Evolutionary conservation across 1,284 basidiomycete species (phyloP).

Genomic region (Stereum hirsutum): DNA sequence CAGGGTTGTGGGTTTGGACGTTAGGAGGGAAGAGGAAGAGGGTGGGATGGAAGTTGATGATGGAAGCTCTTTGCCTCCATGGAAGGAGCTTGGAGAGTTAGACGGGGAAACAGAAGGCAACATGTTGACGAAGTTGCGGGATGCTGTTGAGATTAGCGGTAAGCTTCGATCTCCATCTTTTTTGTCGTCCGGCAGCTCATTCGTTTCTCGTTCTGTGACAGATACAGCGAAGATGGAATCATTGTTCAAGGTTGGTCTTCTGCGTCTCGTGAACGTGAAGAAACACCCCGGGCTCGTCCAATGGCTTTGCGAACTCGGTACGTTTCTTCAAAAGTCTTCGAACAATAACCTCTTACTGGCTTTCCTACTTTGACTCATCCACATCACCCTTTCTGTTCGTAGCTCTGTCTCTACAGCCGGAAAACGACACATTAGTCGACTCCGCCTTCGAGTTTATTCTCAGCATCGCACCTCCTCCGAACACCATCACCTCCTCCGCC

Average conservation of each 20-base stretch:
- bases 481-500: slow-evolving; percentile 5
- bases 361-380: too few species aligned
- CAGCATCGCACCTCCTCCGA: slow-evolving; percentile 7
- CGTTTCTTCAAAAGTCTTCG: slow-evolving; percentile 4
- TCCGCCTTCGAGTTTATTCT: too few species aligned
- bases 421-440: too few species aligned
- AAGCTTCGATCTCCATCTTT: background rate
- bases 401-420: too few species aligned
- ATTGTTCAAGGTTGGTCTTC: background rate
- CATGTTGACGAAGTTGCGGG: slow-evolving; percentile 6
- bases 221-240: background rate
- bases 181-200: background rate
- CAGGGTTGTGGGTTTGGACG: slow-evolving; percentile 24
- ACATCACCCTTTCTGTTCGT: too few species aligned
- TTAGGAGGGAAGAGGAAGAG: slow-evolving; percentile 24
- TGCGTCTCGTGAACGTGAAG: background rate
- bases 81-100: background rate
- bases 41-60: slow-evolving; percentile 10
- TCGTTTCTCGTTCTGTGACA: background rate
- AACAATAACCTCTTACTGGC: too few species aligned
- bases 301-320: slow-evolving; percentile 34
- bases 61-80: slow-evolving; percentile 3
- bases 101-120: background rate
- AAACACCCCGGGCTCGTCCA: slow-evolving; percentile 15
- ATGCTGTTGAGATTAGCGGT: slow-evolving; percentile 7